These are phyloP conservation scores for Penicillium sp. DNA, from an alignment of 2,329 filamentous ascomycete species.

Conservation along the genomic window DNA sequence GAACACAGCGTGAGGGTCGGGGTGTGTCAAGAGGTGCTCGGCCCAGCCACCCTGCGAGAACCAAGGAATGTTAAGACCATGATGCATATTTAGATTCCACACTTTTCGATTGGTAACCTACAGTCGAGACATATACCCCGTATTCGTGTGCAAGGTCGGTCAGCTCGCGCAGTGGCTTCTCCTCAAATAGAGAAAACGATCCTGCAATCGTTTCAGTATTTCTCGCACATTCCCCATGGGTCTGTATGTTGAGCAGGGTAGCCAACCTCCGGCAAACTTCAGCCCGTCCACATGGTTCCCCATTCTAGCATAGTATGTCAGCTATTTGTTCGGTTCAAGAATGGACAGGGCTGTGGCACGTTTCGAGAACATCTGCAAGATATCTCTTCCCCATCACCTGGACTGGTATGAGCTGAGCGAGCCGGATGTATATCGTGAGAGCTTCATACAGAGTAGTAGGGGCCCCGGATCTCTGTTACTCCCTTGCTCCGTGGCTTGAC, in stretches of 20 bases:
- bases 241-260: background rate
- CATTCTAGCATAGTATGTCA: conserved; percentile 40
- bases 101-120: conserved; percentile 22
- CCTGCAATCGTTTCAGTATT: conserved; percentile 28
- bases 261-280: conserved; percentile 52
- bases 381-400: conserved; percentile 53
- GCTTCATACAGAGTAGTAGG: conserved; percentile 50
- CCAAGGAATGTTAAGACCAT: background rate
- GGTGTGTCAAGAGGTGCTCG: conserved; percentile 53
- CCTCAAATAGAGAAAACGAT: conserved; percentile 52
- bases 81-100: background rate
- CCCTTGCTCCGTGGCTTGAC: conserved; percentile 50
- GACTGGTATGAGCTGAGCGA: conserved; percentile 1
- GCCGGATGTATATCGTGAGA: background rate
- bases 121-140: conserved; percentile 54
- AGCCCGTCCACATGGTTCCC: conserved; percentile 55
- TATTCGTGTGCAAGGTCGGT: conserved; percentile 51
- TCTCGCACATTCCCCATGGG: background rate
- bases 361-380: conserved; percentile 53
- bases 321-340: background rate
- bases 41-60: conserved; percentile 51
- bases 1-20: conserved; percentile 46
- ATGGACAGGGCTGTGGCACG: conserved; percentile 37
- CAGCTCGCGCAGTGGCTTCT: conserved; percentile 47
- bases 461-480: conserved; percentile 56